Percentiles rank a stretch among this genome's conserved stretches.
Conservation (phyloP, 2,329 filamentous ascomycete species). For the Ascochyta fabae region DNA sequence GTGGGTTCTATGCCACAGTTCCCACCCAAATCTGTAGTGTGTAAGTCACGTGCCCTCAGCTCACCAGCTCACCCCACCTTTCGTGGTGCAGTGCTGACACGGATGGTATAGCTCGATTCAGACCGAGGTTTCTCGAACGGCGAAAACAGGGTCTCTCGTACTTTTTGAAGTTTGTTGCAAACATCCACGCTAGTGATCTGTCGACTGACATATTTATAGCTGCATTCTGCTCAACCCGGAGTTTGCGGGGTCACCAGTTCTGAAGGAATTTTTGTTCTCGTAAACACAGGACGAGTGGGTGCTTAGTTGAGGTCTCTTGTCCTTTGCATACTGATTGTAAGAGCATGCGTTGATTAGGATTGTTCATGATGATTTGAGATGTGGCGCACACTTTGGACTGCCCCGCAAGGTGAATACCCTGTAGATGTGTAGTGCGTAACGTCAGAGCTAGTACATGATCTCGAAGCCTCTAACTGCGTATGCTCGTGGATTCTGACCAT, state of each 20-base stretch:
- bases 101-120: slow-evolving; percentile 64
- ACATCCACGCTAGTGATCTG: slow-evolving; percentile 28
- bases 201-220: slow-evolving; percentile 56
- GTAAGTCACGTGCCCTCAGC: slow-evolving; percentile 55
- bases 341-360: background rate
- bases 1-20: slow-evolving; percentile 85
- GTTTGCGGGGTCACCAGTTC: slow-evolving; percentile 86
- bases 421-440: slow-evolving; percentile 11
- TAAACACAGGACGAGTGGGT: slow-evolving; percentile 14
- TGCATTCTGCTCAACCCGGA: slow-evolving; percentile 92
- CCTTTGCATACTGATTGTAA: slow-evolving; percentile 1
- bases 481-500: background rate
- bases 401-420: background rate
- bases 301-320: background rate
- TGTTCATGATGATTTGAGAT: background rate
- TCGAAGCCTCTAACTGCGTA: background rate
- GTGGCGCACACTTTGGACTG: background rate
- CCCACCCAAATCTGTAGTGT: slow-evolving; percentile 89
- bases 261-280: slow-evolving; percentile 88
- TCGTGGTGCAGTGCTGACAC: slow-evolving; percentile 23
- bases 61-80: slow-evolving; percentile 24
- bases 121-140: slow-evolving; percentile 83
- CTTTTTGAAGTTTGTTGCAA: slow-evolving; percentile 76
- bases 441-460: background rate
- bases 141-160: slow-evolving; percentile 84